A percentile compares a stretch with the other conserved stretches of the same genome.
phyloP scores from a whole-genome alignment of 768 basidiomycete genomes.

The Leccinum truebloodii region DNA sequence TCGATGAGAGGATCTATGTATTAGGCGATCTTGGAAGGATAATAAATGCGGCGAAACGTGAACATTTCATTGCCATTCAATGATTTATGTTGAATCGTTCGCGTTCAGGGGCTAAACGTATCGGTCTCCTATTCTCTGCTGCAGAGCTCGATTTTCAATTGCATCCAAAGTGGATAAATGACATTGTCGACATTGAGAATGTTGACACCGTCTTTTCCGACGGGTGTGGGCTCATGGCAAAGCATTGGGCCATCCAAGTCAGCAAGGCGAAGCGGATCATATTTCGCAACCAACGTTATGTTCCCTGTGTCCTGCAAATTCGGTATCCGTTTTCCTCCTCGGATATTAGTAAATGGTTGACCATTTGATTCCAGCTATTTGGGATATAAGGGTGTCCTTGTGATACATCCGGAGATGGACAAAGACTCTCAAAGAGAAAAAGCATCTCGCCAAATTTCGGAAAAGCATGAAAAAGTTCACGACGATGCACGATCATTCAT shows the following conservation, averaged over 20 bases:
- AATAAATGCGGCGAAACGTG: conserved; percentile 66
- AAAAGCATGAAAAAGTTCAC: conserved; percentile 73
- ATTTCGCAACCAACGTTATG: conserved; percentile 56
- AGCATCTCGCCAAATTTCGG: conserved; percentile 55
- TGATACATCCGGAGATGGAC: conserved; percentile 64
- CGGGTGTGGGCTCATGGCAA: conserved; percentile 67
- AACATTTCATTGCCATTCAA: conserved; percentile 2
- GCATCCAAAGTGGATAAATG: conserved; percentile 47
- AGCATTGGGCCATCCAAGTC: conserved; percentile 49
- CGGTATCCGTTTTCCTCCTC: conserved; percentile 37
- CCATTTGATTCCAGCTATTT: conserved; percentile 45
- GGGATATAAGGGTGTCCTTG: conserved; percentile 73
- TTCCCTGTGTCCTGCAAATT: conserved; percentile 64
- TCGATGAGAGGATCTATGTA: conserved; percentile 57
- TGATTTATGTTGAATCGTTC: background rate
- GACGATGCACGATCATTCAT: conserved; percentile 54
- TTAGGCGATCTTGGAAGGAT: conserved; percentile 61
- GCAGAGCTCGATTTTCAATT: conserved; percentile 59
- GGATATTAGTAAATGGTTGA: conserved; percentile 1
- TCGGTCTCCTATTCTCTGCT: conserved; percentile 65
- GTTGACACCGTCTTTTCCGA: conserved; percentile 65
- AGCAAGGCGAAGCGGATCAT: conserved; percentile 56
- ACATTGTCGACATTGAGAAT: conserved; percentile 59
- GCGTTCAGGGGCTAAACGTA: conserved; percentile 63
- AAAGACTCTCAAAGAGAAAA: conserved; percentile 30